A percentile compares a stretch with the other conserved stretches of the same genome.
These are phyloP conservation scores for Colletotrichum horii DNA, from an alignment of 2,329 filamentous ascomycete genomes.

Conservation along the genomic window DNA sequence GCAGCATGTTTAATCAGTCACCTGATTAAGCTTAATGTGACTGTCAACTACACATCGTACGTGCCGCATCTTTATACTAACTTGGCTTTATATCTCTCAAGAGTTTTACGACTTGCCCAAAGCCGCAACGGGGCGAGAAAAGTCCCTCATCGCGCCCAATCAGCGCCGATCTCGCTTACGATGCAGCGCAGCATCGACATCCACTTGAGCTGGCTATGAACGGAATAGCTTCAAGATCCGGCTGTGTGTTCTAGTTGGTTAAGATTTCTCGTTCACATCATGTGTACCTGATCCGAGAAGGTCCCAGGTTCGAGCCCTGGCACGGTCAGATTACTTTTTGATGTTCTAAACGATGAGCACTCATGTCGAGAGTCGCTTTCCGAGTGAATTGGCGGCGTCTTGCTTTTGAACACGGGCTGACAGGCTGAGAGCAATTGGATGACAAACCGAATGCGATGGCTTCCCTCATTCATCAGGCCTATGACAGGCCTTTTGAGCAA, in stretches of 20 bases:
- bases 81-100: neutral
- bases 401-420: neutral
- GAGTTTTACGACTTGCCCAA: neutral
- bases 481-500: neutral
- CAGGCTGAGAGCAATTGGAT: neutral
- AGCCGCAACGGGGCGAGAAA: neutral
- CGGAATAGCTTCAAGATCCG: neutral
- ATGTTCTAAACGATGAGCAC: neutral
- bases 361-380: neutral
- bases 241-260: constrained; percentile 23
- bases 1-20: neutral
- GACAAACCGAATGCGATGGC: neutral
- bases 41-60: neutral
- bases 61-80: neutral
- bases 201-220: neutral
- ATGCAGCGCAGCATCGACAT: neutral
- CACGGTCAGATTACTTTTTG: constrained; percentile 6
- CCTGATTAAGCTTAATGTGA: neutral
- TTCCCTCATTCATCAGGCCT: neutral
- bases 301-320: constrained; percentile 23
- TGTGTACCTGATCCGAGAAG: constrained; percentile 1
- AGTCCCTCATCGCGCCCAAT: neutral
- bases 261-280: constrained; percentile 22
- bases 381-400: neutral
- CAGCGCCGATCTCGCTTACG: neutral